Percentiles rank a stretch among this genome's conserved stretches.
Evolutionary conservation across 768 basidiomycete genomes (phyloP).

Genomic region (Naematelia encephala): DNA sequence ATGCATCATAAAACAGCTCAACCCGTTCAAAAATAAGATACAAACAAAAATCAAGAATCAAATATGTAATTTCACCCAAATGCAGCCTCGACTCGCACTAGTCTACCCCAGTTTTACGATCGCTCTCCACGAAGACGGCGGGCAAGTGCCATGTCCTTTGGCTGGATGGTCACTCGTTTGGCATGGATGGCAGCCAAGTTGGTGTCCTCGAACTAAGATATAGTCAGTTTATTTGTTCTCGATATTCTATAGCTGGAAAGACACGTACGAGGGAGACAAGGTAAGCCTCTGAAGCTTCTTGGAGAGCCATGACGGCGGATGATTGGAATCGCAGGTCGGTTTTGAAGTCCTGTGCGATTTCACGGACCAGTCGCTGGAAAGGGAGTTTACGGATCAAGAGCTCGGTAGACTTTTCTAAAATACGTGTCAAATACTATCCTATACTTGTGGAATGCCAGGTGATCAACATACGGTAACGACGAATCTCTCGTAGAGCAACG

Average conservation of each 20-base stretch:
- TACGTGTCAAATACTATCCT: constrained; percentile 4
- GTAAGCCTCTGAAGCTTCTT: constrained; percentile 63
- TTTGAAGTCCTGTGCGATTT: constrained; percentile 95
- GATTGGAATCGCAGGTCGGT: constrained; percentile 55
- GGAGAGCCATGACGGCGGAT: constrained; percentile 57
- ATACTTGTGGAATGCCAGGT: constrained; percentile 51
- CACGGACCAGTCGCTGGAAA: constrained; percentile 93
- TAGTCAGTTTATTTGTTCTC: neutral
- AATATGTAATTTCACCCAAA: neutral
- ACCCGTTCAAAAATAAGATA: neutral
- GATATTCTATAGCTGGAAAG: neutral
- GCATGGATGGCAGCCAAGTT: constrained; percentile 56
- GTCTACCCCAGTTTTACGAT: too few species aligned
- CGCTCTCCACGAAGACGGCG: constrained; percentile 50
- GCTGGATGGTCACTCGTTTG: constrained; percentile 69
- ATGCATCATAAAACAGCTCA: neutral
- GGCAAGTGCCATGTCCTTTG: constrained; percentile 55
- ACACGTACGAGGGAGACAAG: constrained; percentile 59
- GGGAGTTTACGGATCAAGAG: constrained; percentile 98
- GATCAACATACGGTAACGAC: constrained; percentile 53
- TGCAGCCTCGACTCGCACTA: too few species aligned
- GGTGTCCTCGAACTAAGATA: constrained; percentile 59
- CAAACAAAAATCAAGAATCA: neutral
- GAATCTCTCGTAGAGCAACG: constrained; percentile 57
- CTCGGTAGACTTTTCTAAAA: constrained; percentile 66